Conservation (phyloP, 306 rosid genomes). For the Prunus persica region DNA sequence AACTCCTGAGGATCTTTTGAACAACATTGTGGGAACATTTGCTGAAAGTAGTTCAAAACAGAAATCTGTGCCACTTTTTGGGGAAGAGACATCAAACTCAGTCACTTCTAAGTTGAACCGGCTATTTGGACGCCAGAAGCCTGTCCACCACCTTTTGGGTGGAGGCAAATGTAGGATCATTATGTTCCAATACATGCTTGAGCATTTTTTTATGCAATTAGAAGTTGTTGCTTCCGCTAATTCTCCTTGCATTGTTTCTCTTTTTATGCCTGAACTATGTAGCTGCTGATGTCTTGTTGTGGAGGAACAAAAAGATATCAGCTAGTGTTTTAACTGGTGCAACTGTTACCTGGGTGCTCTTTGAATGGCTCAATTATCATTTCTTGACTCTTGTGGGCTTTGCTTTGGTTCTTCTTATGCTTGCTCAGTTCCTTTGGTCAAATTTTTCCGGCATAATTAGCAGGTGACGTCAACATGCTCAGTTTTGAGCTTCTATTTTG, state of each 20-base stretch:
- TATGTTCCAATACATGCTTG: neutral
- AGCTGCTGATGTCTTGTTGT: conserved; percentile 94
- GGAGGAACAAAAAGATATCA: conserved; percentile 98
- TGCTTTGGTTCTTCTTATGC: conserved; percentile 61
- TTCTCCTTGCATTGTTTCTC: neutral
- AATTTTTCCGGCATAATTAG: conserved; percentile 58
- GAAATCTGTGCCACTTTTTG: conserved; percentile 49
- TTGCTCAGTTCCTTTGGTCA: conserved; percentile 77
- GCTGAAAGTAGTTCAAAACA: conserved; percentile 41
- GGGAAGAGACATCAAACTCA: conserved; percentile 49
- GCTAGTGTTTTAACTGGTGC: conserved; percentile 70
- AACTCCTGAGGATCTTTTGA: conserved; percentile 48
- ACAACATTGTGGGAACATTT: conserved; percentile 54
- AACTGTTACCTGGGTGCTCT: conserved; percentile 79
- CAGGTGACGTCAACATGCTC: conserved; percentile 48
- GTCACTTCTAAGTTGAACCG: conserved; percentile 52
- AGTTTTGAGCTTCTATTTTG: conserved; percentile 22
- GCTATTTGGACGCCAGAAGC: conserved; percentile 83
- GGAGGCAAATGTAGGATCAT: conserved; percentile 79
- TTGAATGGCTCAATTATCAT: conserved; percentile 90
- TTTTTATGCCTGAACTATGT: conserved; percentile 21
- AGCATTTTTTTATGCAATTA: neutral
- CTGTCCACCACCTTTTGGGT: conserved; percentile 73
- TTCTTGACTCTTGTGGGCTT: conserved; percentile 61
- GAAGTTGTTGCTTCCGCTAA: conserved; percentile 5